phyloP scores from a whole-genome alignment of 345 rosid species.

The Salix dunnii region DNA sequence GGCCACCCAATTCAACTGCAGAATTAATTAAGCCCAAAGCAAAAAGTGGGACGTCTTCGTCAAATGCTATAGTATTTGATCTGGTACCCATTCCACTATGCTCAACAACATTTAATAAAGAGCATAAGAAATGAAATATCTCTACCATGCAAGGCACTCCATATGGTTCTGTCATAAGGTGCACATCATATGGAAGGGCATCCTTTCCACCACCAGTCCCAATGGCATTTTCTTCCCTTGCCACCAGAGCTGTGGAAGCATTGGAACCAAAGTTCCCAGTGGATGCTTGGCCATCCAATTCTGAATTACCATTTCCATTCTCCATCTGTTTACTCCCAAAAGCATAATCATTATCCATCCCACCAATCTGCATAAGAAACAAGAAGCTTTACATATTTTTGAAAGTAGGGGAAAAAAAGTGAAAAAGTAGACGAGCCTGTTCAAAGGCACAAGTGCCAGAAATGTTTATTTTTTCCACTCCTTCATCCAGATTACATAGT shows the following conservation, averaged over 20 bases:
- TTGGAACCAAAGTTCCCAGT: slow-evolving; percentile 52
- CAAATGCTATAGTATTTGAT: slow-evolving; percentile 78
- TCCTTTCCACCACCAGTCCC: slow-evolving; percentile 61
- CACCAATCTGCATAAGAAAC: slow-evolving; percentile 57
- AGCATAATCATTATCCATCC: slow-evolving; percentile 65
- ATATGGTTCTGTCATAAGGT: slow-evolving; percentile 84
- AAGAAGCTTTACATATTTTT: not conserved
- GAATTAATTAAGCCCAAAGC: slow-evolving; percentile 94
- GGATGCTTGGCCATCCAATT: slow-evolving; percentile 59
- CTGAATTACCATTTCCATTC: slow-evolving; percentile 67
- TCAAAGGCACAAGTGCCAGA: not conserved
- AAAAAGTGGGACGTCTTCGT: slow-evolving; percentile 96
- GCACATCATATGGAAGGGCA: slow-evolving; percentile 62
- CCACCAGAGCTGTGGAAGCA: slow-evolving; percentile 40
- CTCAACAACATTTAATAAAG: slow-evolving; percentile 74
- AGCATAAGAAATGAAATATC: slow-evolving; percentile 86
- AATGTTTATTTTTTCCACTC: not conserved
- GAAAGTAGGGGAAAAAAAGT: not conserved
- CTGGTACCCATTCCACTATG: slow-evolving; percentile 68
- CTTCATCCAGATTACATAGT: not conserved
- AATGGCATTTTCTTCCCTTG: slow-evolving; percentile 57
- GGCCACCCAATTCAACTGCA: slow-evolving; percentile 85
- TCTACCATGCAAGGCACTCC: slow-evolving; percentile 98
- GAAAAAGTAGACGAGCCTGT: not conserved
- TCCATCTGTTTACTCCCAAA: slow-evolving; percentile 67